These are phyloP conservation scores for Ilyonectria sp. DNA, from an alignment of 2,329 filamentous ascomycete genomes.

Conservation along the genomic window DNA sequence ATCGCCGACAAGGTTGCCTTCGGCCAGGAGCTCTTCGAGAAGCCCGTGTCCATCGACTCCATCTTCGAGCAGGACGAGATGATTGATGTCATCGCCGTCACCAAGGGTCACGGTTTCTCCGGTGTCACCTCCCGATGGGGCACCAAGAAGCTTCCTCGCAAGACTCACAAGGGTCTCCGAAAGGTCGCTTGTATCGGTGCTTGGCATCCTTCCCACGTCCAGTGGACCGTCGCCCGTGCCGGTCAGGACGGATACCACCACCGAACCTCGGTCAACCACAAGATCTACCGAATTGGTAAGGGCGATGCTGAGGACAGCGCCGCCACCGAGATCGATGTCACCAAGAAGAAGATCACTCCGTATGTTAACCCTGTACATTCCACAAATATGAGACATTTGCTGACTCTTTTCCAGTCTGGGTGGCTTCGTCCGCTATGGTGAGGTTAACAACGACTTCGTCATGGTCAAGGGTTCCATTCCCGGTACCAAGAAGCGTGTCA, in stretches of 20 bases:
- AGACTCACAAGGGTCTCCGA: constrained; percentile 99
- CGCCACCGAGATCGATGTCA: constrained; percentile 94
- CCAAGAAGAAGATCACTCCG: constrained; percentile 99
- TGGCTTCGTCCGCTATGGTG: constrained; percentile 99
- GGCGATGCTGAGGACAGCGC: constrained; percentile 91
- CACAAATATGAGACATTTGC: constrained; percentile 31
- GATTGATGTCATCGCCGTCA: constrained; percentile 99
- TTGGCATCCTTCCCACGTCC: constrained; percentile 99
- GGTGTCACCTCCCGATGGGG: constrained; percentile 99
- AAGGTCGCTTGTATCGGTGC: constrained; percentile 99
- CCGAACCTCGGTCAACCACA: constrained; percentile 99
- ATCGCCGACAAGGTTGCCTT: constrained; percentile 97
- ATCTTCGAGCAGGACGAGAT: constrained; percentile 99
- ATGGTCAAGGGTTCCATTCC: constrained; percentile 98
- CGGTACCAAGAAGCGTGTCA: constrained; percentile 99
- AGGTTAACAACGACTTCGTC: constrained; percentile 99
- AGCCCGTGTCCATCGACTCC: constrained; percentile 92
- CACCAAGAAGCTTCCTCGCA: constrained; percentile 99
- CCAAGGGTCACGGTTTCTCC: constrained; percentile 99
- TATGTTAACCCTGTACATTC: constrained; percentile 71
- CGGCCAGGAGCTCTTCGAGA: constrained; percentile 97
- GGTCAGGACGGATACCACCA: constrained; percentile 99
- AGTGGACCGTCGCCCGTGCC: constrained; percentile 99
- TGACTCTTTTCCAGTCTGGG: constrained; percentile 78
- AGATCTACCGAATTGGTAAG: constrained; percentile 99